phyloP scores from a whole-genome alignment of 306 rosid species.

The Canavalia gladiata region DNA sequence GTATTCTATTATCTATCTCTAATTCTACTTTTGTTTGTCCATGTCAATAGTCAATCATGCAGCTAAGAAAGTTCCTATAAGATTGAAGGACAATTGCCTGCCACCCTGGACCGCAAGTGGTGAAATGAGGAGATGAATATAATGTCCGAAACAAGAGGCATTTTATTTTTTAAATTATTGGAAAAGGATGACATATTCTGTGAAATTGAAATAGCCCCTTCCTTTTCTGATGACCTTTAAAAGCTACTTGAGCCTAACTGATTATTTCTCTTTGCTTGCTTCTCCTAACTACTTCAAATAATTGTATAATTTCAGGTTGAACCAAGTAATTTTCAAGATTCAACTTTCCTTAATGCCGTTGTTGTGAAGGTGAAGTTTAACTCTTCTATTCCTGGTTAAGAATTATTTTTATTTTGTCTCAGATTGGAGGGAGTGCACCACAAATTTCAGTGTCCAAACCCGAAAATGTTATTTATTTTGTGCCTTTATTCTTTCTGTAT shows the following conservation, averaged over 20 bases:
- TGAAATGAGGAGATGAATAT: no score
- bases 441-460: conserved; percentile 42
- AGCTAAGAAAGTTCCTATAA: not conserved
- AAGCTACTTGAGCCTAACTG: no score
- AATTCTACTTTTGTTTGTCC: not conserved
- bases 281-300: conserved; percentile 19
- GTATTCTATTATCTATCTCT: no score
- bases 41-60: not conserved
- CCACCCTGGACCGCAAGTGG: no score
- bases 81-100: no score
- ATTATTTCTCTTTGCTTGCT: not conserved
- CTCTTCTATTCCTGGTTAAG: not conserved
- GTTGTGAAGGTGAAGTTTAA: conserved; percentile 83
- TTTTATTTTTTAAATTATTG: no score
- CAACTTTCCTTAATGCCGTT: conserved; percentile 79
- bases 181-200: no score
- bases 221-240: no score
- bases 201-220: no score
- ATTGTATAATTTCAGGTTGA: conserved; percentile 70
- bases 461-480: conserved; percentile 11
- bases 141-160: no score
- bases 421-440: conserved; percentile 1
- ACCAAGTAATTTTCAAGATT: conserved; percentile 70
- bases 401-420: conserved; percentile 19
- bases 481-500: conserved; percentile 4